These are phyloP conservation scores for Uncinocarpus reesii DNA, from an alignment of 2,329 filamentous ascomycete genomes.

Conservation along the genomic window DNA sequence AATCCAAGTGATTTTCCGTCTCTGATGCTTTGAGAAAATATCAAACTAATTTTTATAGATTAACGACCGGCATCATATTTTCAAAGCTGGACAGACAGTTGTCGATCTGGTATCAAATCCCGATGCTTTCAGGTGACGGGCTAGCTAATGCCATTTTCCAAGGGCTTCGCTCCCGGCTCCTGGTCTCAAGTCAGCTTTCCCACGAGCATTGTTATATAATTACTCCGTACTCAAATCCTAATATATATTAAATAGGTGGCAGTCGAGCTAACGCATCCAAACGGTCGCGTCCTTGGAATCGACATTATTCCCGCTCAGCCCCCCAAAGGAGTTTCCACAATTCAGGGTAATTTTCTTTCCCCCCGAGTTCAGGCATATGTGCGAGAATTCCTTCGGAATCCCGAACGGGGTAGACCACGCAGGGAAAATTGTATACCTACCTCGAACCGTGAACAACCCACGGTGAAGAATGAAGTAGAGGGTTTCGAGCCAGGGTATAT, in stretches of 20 bases:
- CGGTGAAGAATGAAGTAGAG: constrained; percentile 17
- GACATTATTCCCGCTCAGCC: constrained; percentile 90
- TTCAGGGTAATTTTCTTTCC: constrained; percentile 88
- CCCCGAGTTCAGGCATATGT: constrained; percentile 64
- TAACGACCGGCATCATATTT: constrained; percentile 69
- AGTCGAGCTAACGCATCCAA: constrained; percentile 61
- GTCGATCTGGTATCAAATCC: constrained; percentile 60
- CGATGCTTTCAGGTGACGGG: neutral
- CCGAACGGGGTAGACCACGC: constrained; percentile 47
- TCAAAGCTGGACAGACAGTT: constrained; percentile 70
- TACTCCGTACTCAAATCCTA: neutral
- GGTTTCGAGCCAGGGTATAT: constrained; percentile 18
- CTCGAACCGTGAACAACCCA: neutral
- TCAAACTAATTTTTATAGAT: constrained; percentile 46
- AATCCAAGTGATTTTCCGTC: constrained; percentile 52
- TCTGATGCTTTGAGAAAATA: neutral
- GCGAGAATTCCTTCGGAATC: constrained; percentile 61
- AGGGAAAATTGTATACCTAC: constrained; percentile 13
- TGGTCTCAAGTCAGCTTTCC: constrained; percentile 43
- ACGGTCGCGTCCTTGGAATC: constrained; percentile 76
- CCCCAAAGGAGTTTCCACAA: constrained; percentile 79
- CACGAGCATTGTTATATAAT: neutral
- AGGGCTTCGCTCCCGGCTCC: constrained; percentile 46
- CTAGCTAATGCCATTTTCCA: constrained; percentile 16
- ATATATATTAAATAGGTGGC: constrained; percentile 56